These are phyloP conservation scores for Xylaria sp. DNA, from an alignment of 2,329 filamentous ascomycete genomes.

Conservation along the genomic window DNA sequence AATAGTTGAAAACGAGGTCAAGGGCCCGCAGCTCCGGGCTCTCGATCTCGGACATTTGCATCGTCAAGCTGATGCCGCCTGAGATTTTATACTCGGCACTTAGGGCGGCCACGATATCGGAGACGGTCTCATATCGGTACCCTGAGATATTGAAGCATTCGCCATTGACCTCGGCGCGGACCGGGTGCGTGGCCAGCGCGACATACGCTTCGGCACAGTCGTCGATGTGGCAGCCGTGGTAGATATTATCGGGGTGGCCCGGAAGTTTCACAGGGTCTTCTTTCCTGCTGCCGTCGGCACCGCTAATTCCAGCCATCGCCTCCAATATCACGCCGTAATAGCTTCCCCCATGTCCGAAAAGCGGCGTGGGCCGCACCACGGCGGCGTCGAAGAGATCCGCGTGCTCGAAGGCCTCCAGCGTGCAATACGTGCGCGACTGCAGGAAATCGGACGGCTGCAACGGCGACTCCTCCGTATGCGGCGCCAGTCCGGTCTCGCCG, in stretches of 20 bases:
- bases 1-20: slow-evolving; percentile 43
- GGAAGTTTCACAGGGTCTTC: slow-evolving; percentile 41
- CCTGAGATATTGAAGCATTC: slow-evolving; percentile 55
- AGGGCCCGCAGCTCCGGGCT: slow-evolving; percentile 24
- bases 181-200: slow-evolving; percentile 47
- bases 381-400: slow-evolving; percentile 49
- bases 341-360: slow-evolving; percentile 53
- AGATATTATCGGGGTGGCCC: slow-evolving; percentile 45
- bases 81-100: slow-evolving; percentile 46
- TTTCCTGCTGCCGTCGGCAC: slow-evolving; percentile 15
- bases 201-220: slow-evolving; percentile 57
- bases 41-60: background rate
- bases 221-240: slow-evolving; percentile 56
- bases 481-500: slow-evolving; percentile 43
- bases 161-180: slow-evolving; percentile 42
- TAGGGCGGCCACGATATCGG: slow-evolving; percentile 47
- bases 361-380: slow-evolving; percentile 52
- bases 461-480: slow-evolving; percentile 51
- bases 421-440: slow-evolving; percentile 41
- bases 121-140: slow-evolving; percentile 50
- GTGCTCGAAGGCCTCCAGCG: slow-evolving; percentile 47
- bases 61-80: background rate
- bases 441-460: slow-evolving; percentile 42
- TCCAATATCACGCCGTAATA: slow-evolving; percentile 51
- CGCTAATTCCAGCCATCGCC: slow-evolving; percentile 17